A percentile compares a stretch with the other conserved stretches of the same genome.
Evolutionary conservation across 2,329 filamentous ascomycete species (phyloP).

Genomic region (Mariannaea elegans): DNA sequence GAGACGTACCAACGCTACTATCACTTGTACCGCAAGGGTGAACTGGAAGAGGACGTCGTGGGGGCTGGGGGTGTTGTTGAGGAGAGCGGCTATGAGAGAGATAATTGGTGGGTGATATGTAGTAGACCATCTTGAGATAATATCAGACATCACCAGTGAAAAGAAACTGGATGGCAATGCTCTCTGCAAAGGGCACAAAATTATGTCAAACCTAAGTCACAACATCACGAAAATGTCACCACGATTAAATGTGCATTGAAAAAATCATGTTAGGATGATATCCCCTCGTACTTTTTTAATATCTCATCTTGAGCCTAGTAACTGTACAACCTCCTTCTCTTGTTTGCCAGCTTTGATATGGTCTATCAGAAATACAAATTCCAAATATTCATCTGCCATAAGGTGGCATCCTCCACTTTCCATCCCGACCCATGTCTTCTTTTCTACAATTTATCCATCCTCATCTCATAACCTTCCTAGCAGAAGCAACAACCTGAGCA

Average conservation of each 20-base stretch:
- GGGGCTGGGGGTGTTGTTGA: slow-evolving; percentile 79
- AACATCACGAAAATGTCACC: not conserved
- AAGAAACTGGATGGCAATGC: slow-evolving; percentile 16
- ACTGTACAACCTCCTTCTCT: slow-evolving; percentile 33
- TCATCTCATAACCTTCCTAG: not conserved
- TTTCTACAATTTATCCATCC: not conserved
- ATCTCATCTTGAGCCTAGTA: slow-evolving; percentile 23
- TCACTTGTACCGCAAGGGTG: slow-evolving; percentile 87
- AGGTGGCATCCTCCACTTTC: not conserved
- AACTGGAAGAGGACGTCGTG: slow-evolving; percentile 82
- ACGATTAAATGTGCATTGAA: slow-evolving; percentile 11
- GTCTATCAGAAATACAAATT: slow-evolving; percentile 27
- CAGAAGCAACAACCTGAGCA: slow-evolving; percentile 11
- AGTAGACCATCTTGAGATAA: slow-evolving; percentile 38
- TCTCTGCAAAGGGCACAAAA: not conserved
- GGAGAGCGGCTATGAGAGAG: slow-evolving; percentile 89
- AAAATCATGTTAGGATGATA: slow-evolving; percentile 17
- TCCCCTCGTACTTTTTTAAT: slow-evolving; percentile 16
- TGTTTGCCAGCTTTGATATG: slow-evolving; percentile 25
- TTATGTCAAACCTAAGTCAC: not conserved
- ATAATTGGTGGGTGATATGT: slow-evolving; percentile 95
- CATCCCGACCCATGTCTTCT: slow-evolving; percentile 8
- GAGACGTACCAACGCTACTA: slow-evolving; percentile 89
- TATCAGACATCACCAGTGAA: not conserved
- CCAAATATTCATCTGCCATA: slow-evolving; percentile 9